Conservation (phyloP, 2,329 filamentous ascomycete species). For the Amylocarpus encephaloides region DNA sequence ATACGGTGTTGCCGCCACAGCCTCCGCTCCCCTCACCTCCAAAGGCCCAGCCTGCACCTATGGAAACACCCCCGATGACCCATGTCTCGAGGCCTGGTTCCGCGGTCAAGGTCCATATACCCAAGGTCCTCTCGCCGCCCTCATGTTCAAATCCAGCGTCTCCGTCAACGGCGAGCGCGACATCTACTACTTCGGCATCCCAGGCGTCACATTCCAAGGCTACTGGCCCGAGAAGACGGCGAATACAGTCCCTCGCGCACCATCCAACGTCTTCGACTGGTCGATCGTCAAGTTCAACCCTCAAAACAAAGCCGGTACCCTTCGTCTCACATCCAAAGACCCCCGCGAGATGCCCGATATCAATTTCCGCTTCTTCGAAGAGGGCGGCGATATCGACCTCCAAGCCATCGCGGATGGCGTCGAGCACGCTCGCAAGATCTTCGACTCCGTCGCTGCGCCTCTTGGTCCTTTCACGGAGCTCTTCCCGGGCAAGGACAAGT, state of each 20-base stretch:
- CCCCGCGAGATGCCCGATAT: slow-evolving; percentile 60
- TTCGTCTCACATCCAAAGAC: slow-evolving; percentile 53
- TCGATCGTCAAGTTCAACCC: slow-evolving; percentile 48
- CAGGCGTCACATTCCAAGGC: slow-evolving; percentile 31
- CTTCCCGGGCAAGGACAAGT: slow-evolving; percentile 37
- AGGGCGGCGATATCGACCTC: slow-evolving; percentile 13
- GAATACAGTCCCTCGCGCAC: slow-evolving; percentile 32
- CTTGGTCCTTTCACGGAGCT: slow-evolving; percentile 35
- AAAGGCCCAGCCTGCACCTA: slow-evolving; percentile 32
- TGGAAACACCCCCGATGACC: slow-evolving; percentile 31
- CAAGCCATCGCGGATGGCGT: slow-evolving; percentile 14
- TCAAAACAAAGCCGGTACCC: slow-evolving; percentile 53
- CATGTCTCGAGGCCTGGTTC: slow-evolving; percentile 32
- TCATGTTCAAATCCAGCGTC: slow-evolving; percentile 30
- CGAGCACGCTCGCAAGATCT: slow-evolving; percentile 24
- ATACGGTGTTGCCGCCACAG: slow-evolving; percentile 8
- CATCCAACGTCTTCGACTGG: slow-evolving; percentile 29
- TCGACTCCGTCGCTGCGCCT: slow-evolving; percentile 37
- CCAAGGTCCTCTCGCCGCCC: slow-evolving; percentile 44
- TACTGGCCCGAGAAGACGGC: slow-evolving; percentile 38
- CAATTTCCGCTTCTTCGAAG: slow-evolving; percentile 51
- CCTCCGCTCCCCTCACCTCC: slow-evolving; percentile 31
- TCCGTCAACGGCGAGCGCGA: slow-evolving; percentile 35
- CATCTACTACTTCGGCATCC: slow-evolving; percentile 29
- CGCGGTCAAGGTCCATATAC: slow-evolving; percentile 28